Evolutionary conservation across 768 basidiomycete genomes (phyloP).

Genomic region (Boletus huronensis): DNA sequence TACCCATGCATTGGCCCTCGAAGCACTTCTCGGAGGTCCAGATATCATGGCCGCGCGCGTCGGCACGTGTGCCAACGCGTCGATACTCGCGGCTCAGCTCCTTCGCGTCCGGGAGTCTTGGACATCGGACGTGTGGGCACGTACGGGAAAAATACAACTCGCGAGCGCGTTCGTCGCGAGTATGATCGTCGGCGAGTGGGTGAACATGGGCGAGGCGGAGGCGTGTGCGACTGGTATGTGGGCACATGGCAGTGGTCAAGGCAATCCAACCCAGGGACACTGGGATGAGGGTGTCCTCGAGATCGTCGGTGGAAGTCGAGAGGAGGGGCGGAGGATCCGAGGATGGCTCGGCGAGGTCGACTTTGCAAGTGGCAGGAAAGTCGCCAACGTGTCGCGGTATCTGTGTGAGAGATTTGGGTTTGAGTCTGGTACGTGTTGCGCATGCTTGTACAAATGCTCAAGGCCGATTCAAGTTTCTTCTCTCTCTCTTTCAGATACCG

Average conservation of each 20-base stretch:
- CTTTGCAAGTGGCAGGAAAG: slow-evolving; percentile 55
- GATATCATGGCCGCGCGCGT: slow-evolving; percentile 75
- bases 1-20: slow-evolving; percentile 71
- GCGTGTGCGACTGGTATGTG: slow-evolving; percentile 79
- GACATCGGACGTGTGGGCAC: slow-evolving; percentile 73
- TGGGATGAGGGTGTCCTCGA: slow-evolving; percentile 83
- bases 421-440: slow-evolving; percentile 53
- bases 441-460: too few species aligned
- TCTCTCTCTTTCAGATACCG: slow-evolving; percentile 47
- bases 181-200: slow-evolving; percentile 67
- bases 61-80: slow-evolving; percentile 67
- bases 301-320: slow-evolving; percentile 70
- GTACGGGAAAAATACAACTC: slow-evolving; percentile 75
- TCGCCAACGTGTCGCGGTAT: slow-evolving; percentile 68
- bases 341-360: slow-evolving; percentile 86
- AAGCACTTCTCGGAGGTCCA: slow-evolving; percentile 72
- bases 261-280: slow-evolving; percentile 40
- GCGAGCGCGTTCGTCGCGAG: slow-evolving; percentile 73
- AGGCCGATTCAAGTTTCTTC: background rate
- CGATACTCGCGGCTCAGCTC: slow-evolving; percentile 71
- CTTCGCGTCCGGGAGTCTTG: slow-evolving; percentile 75
- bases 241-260: slow-evolving; percentile 43
- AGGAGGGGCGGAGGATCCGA: slow-evolving; percentile 68
- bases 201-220: slow-evolving; percentile 69
- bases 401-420: slow-evolving; percentile 80